Percentiles rank a stretch among this genome's conserved stretches.
phyloP scores from a whole-genome alignment of 176 grass and related monocot species.

The Pharus latifolius region DNA sequence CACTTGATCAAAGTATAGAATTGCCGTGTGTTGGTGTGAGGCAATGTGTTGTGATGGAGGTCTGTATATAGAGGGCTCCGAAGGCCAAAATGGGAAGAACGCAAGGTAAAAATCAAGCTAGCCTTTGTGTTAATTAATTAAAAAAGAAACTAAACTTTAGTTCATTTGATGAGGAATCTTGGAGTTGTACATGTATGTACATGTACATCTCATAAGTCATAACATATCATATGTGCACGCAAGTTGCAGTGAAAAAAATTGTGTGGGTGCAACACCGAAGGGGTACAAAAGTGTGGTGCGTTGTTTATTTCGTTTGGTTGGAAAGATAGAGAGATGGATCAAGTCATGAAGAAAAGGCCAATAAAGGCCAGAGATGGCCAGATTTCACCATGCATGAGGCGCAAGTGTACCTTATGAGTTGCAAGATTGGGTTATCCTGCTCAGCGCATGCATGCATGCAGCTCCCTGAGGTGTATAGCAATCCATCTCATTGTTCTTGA shows the following conservation, averaged over 20 bases:
- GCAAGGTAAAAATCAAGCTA: neutral
- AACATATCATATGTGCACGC: no score
- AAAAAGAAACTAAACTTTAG: no score
- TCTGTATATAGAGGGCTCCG: constrained; percentile 24
- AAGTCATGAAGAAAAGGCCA: neutral
- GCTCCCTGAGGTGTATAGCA: neutral
- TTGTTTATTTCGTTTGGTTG: neutral
- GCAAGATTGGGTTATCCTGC: constrained; percentile 30
- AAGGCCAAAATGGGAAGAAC: constrained; percentile 24
- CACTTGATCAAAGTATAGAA: neutral
- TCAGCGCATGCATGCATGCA: constrained; percentile 27
- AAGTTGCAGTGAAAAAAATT: no score
- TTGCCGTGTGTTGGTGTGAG: constrained; percentile 14
- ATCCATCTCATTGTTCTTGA: constrained; percentile 15
- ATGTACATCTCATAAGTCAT: no score
- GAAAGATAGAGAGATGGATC: neutral
- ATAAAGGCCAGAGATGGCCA: neutral
- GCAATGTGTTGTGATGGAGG: neutral
- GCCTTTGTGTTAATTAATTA: neutral
- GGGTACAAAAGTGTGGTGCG: no score
- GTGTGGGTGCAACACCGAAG: no score
- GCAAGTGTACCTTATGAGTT: constrained; percentile 24
- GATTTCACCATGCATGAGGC: constrained; percentile 10
- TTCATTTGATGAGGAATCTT: no score
- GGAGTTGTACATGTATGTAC: no score